phyloP scores from a whole-genome alignment of 495 filamentous ascomycete species.

The Schizothecium vesticola region DNA sequence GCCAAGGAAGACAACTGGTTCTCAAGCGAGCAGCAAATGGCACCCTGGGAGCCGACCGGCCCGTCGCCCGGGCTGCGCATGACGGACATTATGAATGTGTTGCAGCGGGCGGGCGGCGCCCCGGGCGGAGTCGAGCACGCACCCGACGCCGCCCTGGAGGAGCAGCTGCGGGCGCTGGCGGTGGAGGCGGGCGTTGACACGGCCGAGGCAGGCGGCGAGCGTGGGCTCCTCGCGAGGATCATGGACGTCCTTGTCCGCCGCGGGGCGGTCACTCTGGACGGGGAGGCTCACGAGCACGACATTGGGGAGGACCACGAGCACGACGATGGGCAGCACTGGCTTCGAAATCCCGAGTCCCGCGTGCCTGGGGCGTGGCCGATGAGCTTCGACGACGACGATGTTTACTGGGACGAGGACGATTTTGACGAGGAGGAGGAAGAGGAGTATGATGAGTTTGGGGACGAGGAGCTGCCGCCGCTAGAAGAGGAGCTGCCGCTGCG shows the following conservation, averaged over 20 bases:
- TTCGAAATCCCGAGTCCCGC: background rate
- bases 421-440: conserved; percentile 3
- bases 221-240: background rate
- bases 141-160: background rate
- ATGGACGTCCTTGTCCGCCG: background rate
- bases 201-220: background rate
- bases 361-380: conserved; percentile 4
- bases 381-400: conserved; percentile 17
- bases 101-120: background rate
- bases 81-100: background rate
- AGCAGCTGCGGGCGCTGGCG: background rate
- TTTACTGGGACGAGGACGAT: conserved; percentile 17
- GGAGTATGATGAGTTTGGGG: background rate
- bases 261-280: background rate
- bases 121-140: background rate
- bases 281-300: background rate
- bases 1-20: conserved; percentile 39
- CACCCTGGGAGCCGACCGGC: conserved; percentile 23
- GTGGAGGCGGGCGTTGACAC: background rate
- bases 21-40: conserved; percentile 33
- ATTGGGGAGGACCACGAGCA: background rate
- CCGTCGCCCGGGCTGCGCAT: background rate
- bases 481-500: background rate
- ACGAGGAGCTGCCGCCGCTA: background rate
- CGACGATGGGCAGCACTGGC: background rate